Percentiles rank a stretch among this genome's conserved stretches.
phyloP scores from a whole-genome alignment of 768 basidiomycete genomes.

The Boletus subcaerulescens region DNA sequence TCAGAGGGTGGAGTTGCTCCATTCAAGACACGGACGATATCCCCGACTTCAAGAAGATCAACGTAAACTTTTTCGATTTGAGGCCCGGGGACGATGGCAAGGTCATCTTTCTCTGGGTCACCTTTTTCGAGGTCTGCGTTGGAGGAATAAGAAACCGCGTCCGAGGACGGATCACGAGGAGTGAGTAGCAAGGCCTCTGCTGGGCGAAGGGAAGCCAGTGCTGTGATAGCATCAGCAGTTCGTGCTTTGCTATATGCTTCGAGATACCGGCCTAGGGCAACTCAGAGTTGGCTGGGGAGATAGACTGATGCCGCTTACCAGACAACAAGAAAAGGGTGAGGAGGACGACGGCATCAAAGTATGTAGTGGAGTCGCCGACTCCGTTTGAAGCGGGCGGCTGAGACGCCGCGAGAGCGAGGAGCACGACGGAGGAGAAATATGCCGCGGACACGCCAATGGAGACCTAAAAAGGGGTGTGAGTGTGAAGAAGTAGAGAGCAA shows the following conservation, averaged over 20 bases:
- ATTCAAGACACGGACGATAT: conserved; percentile 66
- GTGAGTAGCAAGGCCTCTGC: conserved; percentile 55
- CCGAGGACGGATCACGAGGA: conserved; percentile 11
- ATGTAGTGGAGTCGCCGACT: conserved; percentile 58
- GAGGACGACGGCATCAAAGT: conserved; percentile 82
- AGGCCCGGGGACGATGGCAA: conserved; percentile 13
- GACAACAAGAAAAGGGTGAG: conserved; percentile 75
- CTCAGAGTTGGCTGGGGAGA: background rate
- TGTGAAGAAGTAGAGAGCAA: background rate
- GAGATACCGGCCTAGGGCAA: conserved; percentile 50
- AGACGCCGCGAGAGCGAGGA: conserved; percentile 57
- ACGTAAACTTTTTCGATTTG: conserved; percentile 44
- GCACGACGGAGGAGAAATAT: conserved; percentile 72
- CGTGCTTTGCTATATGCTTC: conserved; percentile 66
- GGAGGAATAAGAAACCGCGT: conserved; percentile 1
- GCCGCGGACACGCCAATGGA: conserved; percentile 71
- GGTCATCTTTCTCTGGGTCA: conserved; percentile 22
- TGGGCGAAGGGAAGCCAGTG: conserved; percentile 63
- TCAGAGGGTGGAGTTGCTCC: conserved; percentile 79
- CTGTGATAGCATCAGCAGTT: conserved; percentile 72
- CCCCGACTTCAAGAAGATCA: conserved; percentile 74
- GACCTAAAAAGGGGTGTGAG: conserved; percentile 28
- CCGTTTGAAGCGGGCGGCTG: conserved; percentile 35
- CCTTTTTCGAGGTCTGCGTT: conserved; percentile 39
- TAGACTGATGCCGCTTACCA: conserved; percentile 41